A percentile compares a stretch with the other conserved stretches of the same genome.
These are phyloP conservation scores for Psilocybe cyanescens DNA, from an alignment of 768 basidiomycete genomes.

Conservation along the genomic window DNA sequence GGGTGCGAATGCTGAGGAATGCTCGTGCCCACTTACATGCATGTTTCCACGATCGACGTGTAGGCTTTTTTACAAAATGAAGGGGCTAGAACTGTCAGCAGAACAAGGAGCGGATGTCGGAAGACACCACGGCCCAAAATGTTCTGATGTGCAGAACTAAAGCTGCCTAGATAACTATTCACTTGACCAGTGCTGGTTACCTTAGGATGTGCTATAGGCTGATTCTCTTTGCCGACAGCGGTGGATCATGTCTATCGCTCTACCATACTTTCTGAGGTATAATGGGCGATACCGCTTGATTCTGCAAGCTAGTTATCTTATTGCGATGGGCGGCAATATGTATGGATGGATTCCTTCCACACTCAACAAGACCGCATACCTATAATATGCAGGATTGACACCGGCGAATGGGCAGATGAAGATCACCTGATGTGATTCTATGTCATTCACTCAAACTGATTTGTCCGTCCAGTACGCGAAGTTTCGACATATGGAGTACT, in stretches of 20 bases:
- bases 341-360: conserved; percentile 1
- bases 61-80: not conserved
- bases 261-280: not conserved
- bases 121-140: not conserved
- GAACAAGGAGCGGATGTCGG: conserved; percentile 3
- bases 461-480: conserved; percentile 17
- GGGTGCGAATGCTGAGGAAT: conserved; percentile 1
- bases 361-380: not conserved
- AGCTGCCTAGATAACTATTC: not conserved
- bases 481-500: conserved; percentile 13
- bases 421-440: conserved; percentile 19
- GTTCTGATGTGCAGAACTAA: not conserved
- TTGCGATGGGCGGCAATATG: not conserved
- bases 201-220: not conserved
- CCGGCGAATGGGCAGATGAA: conserved; percentile 6
- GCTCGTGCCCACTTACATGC: conserved; percentile 2
- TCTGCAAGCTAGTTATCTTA: not conserved
- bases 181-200: not conserved
- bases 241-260: not conserved
- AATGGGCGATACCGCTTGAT: not conserved
- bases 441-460: conserved; percentile 9
- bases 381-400: not conserved
- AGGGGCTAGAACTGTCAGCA: conserved; percentile 1
- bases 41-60: not conserved
- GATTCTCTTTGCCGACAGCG: not conserved